Percentiles rank a stretch among this genome's conserved stretches.
Conservation (phyloP, 352 stramenopile genomes). For the Sclerospora graminicola region DNA sequence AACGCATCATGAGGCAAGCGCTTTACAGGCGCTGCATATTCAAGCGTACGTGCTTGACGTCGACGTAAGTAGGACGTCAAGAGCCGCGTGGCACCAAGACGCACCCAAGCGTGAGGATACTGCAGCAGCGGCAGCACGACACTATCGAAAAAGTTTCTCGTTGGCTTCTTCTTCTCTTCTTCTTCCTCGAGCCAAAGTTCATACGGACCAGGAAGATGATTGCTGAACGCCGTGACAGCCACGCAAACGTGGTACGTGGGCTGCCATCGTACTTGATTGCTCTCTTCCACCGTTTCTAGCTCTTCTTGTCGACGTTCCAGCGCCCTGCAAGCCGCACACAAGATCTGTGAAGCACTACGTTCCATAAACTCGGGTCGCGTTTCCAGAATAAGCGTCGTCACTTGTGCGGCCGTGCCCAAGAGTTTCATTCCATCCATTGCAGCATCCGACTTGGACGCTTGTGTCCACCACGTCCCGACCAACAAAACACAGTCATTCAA, state of each 20-base stretch:
- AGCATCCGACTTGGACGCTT: conserved; percentile 26
- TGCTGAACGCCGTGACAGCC: conserved; percentile 53
- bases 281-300: conserved; percentile 38
- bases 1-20: conserved; percentile 12
- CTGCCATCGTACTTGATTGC: conserved; percentile 43
- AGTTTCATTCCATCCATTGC: conserved; percentile 41
- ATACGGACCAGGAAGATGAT: conserved; percentile 43
- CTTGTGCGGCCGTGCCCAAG: conserved; percentile 55
- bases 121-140: conserved; percentile 48
- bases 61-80: conserved; percentile 58
- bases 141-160: conserved; percentile 30
- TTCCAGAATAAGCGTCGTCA: conserved; percentile 63
- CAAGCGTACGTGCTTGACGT: conserved; percentile 37
- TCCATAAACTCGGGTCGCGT: conserved; percentile 70
- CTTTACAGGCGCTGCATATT: conserved; percentile 20
- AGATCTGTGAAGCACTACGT: conserved; percentile 35
- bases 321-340: conserved; percentile 25
- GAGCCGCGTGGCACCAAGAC: conserved; percentile 40
- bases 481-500: conserved; percentile 86
- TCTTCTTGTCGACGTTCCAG: conserved; percentile 26
- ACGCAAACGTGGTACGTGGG: conserved; percentile 50
- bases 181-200: conserved; percentile 65
- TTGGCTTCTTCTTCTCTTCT: conserved; percentile 5
- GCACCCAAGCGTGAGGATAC: conserved; percentile 73
- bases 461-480: conserved; percentile 79